Base-by-base conservation (phyloP, 345 rosid species). In the Gossypium herbaceum region DNA sequence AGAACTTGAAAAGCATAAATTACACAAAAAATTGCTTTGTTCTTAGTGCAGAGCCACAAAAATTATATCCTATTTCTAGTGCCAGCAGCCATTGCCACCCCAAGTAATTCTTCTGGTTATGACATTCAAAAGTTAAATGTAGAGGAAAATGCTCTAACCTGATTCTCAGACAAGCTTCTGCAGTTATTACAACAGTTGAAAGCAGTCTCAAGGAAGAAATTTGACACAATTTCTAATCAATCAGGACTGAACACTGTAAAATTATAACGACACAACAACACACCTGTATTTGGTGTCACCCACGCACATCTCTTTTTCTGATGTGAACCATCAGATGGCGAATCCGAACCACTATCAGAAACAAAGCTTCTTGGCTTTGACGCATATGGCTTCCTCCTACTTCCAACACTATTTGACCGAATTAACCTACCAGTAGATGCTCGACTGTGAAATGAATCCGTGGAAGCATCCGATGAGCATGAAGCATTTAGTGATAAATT, bases 391-490 rank as follows among this genome's bases (percentile, higher is more conserved):
- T 86, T 91, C 76, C 86, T 85, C 81, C 91, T 81, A 85, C 57
- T 82, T 48, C 92, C 89, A 12, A 82, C 64, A 76, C 94, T 91
- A 56, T 79, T 65, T 1, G 92, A 88, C 76, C 94, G 82, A 56
- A 77, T 84, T 75, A 90, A 79, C 75, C 92, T 81, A 73, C 93
- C 97, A n/a, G 92, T 90, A 34, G 97, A 91, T 77, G 97, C 91
- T 73, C 89, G 88, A 81, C 97, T 90, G 17, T 88, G 97, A 77
- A 89, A 85, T 2, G 97, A 93, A 79, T 93, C 95, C 4, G 94
- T 87, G 24, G 98, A 93, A 59, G 98, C 97, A 86, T 93, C 98
- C 44, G 98, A 93, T 9, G 98, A 93, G 70, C 94, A 93, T 9
- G 97, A 93, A 70, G 94, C 97, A 84, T 90, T 91, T 63, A 91